Evolutionary conservation across 2,329 filamentous ascomycete species (phyloP).

Genomic region (Botrytis fragariae): DNA sequence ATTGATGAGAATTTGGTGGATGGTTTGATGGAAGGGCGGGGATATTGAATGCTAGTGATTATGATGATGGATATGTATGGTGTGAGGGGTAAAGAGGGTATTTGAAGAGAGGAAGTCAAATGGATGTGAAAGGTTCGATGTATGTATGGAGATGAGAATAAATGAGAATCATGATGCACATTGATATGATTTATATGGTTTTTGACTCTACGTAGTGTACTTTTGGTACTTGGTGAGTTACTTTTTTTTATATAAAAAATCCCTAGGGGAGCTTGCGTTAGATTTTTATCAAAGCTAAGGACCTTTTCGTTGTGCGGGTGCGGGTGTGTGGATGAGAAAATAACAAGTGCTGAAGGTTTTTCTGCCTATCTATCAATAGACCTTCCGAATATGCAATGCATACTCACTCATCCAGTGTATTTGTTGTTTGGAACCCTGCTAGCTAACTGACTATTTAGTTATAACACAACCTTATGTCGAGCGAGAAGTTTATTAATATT

Average conservation of each 20-base stretch:
- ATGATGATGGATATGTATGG: constrained; percentile 1
- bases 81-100: not conserved
- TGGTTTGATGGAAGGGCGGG: not conserved
- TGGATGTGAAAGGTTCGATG: not conserved
- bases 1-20: constrained; percentile 6
- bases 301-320: not conserved
- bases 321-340: not conserved
- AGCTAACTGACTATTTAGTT: too few relatives aligned
- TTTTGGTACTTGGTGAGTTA: not conserved
- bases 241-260: too few relatives aligned
- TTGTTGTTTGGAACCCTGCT: too few relatives aligned
- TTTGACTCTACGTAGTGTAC: not conserved
- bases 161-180: constrained; percentile 17
- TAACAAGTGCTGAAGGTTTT: not conserved
- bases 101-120: not conserved
- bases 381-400: too few relatives aligned
- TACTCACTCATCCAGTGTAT: too few relatives aligned
- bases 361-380: too few relatives aligned
- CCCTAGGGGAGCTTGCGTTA: not conserved
- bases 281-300: not conserved
- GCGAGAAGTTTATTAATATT: too few relatives aligned
- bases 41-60: constrained; percentile 10
- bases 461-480: too few relatives aligned
- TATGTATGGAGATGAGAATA: constrained; percentile 11
- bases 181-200: not conserved